Evolutionary conservation across 2,329 filamentous ascomycete genomes (phyloP).

Genomic region (Ophiobolus disseminans): DNA sequence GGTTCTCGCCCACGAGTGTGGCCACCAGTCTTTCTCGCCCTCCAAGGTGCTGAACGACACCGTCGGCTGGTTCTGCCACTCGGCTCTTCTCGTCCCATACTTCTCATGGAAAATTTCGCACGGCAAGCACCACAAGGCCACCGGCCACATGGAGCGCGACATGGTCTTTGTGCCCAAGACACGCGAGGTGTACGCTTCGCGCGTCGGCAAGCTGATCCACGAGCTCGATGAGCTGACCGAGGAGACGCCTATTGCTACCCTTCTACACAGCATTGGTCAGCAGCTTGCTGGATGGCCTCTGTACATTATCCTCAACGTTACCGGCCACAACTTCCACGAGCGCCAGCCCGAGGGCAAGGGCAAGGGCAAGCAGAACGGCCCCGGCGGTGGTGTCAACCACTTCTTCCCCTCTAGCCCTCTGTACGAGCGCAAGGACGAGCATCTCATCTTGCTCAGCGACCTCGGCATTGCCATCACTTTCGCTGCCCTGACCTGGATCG

Average conservation of each 20-base stretch:
- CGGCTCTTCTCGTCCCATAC: constrained; percentile 88
- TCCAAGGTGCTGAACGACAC: constrained; percentile 90
- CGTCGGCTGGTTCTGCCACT: constrained; percentile 91
- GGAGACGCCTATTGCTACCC: constrained; percentile 88
- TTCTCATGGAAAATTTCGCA: constrained; percentile 99
- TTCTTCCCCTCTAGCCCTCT: constrained; percentile 87
- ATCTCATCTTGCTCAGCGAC: constrained; percentile 86
- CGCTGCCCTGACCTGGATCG: constrained; percentile 70
- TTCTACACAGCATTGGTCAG: constrained; percentile 76
- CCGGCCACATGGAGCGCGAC: constrained; percentile 94
- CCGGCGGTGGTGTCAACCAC: constrained; percentile 86
- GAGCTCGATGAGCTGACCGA: constrained; percentile 89
- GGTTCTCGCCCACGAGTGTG: constrained; percentile 98
- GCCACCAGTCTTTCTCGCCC: constrained; percentile 95
- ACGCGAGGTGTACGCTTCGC: constrained; percentile 78
- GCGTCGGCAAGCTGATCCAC: constrained; percentile 75
- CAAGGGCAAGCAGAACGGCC: constrained; percentile 87
- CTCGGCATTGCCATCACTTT: constrained; percentile 71
- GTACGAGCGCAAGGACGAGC: constrained; percentile 89
- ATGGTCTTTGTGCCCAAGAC: constrained; percentile 99
- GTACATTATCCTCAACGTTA: constrained; percentile 91
- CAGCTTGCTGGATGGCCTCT: constrained; percentile 92
- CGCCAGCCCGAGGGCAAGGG: constrained; percentile 92
- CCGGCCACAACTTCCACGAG: constrained; percentile 94
- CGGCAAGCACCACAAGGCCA: constrained; percentile 99